Evolutionary conservation across 306 rosid species (phyloP).

Genomic region (Cotoneaster glaucophyllus): DNA sequence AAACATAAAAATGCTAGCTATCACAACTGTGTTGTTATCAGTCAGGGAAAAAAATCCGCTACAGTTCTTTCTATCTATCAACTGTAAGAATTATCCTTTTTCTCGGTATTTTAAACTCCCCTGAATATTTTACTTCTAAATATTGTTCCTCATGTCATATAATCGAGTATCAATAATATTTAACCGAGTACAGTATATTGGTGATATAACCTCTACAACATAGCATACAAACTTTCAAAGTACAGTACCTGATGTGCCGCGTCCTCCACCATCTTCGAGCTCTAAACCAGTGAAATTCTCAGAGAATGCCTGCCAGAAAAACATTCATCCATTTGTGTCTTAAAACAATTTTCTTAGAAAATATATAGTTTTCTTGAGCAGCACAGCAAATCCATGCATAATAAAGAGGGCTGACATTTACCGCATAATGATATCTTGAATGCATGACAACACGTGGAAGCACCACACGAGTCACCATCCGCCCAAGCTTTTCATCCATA

Average conservation of each 20-base stretch:
- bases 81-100: background rate
- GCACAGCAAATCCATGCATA: background rate
- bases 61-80: background rate
- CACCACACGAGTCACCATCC: slow-evolving; percentile 83
- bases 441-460: slow-evolving; percentile 99
- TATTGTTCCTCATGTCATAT: background rate
- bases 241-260: slow-evolving; percentile 82
- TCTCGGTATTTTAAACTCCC: background rate
- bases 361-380: background rate
- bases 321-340: slow-evolving; percentile 10
- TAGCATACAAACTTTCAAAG: background rate
- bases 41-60: background rate
- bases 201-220: background rate
- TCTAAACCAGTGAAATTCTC: slow-evolving; percentile 88
- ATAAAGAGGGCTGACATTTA: slow-evolving; percentile 18
- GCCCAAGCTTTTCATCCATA: slow-evolving; percentile 92
- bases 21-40: background rate
- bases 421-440: slow-evolving; percentile 88
- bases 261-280: slow-evolving; percentile 99
- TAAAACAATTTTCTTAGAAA: slow-evolving; percentile 11
- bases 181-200: background rate
- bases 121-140: background rate
- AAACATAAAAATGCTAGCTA: background rate
- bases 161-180: background rate
- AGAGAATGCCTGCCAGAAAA: slow-evolving; percentile 71